These are phyloP conservation scores for Hortiboletus campestris DNA, from an alignment of 768 basidiomycete species.

Conservation along the genomic window DNA sequence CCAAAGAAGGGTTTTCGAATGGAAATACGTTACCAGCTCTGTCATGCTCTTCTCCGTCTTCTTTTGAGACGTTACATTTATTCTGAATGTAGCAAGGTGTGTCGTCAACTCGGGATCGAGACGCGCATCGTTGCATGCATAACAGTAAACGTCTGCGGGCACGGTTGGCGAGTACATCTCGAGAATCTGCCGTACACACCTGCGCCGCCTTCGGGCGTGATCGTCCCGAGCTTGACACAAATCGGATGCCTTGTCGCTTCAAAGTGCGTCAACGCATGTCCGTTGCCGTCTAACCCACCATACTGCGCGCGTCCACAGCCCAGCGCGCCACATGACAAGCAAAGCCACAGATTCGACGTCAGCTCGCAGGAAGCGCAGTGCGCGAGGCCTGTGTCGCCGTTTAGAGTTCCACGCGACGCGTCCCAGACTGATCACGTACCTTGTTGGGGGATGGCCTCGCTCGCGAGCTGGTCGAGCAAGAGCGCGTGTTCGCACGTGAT, in stretches of 20 bases:
- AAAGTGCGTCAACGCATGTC: constrained; percentile 84
- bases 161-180: not conserved
- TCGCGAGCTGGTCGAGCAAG: constrained; percentile 45
- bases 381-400: constrained; percentile 55
- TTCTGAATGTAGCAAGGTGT: constrained; percentile 83
- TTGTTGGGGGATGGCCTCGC: constrained; percentile 26
- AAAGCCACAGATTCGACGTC: constrained; percentile 93
- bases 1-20: not conserved
- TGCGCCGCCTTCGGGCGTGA: constrained; percentile 90
- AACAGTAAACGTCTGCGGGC: constrained; percentile 84
- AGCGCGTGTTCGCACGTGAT: constrained; percentile 79
- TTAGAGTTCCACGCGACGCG: not conserved
- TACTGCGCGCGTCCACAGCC: constrained; percentile 87
- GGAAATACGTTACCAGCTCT: constrained; percentile 62
- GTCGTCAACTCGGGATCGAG: constrained; percentile 69
- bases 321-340: constrained; percentile 84
- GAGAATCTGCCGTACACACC: constrained; percentile 45
- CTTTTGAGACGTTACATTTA: constrained; percentile 73
- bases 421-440: constrained; percentile 10
- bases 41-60: constrained; percentile 99
- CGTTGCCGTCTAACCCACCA: constrained; percentile 81
- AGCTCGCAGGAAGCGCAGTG: constrained; percentile 83
- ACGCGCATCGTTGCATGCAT: constrained; percentile 81
- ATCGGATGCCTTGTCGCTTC: constrained; percentile 70
- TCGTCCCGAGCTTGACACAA: constrained; percentile 93